Conservation (phyloP, 202 grass and related monocot species). For the Setaria viridis region DNA sequence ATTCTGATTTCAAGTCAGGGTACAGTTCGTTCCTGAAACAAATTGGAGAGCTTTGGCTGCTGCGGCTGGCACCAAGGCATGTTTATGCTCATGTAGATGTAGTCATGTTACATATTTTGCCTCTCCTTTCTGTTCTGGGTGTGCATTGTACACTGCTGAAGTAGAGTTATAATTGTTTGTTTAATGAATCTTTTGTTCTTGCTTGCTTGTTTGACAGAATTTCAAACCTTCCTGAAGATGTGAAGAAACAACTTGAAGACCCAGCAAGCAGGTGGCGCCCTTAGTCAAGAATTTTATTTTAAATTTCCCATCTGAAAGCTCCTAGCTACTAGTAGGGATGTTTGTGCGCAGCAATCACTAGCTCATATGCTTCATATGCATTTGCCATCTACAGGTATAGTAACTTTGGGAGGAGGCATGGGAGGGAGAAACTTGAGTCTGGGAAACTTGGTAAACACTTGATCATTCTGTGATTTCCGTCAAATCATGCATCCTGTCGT, state of each 20-base stretch:
- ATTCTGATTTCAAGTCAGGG: too few species aligned
- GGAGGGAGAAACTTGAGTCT: slow-evolving; percentile 84
- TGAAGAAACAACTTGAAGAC: slow-evolving; percentile 69
- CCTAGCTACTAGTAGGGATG: not conserved
- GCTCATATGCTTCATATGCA: not conserved
- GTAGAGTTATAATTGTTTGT: not conserved
- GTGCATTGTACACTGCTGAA: not conserved
- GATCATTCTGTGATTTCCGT: not conserved
- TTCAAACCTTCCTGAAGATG: slow-evolving; percentile 71
- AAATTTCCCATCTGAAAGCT: not conserved
- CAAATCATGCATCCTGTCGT: not conserved
- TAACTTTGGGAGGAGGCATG: slow-evolving; percentile 97
- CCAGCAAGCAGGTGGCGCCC: slow-evolving; percentile 73
- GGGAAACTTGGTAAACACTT: slow-evolving; percentile 74
- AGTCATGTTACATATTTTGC: not conserved
- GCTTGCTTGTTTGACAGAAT: slow-evolving; percentile 54
- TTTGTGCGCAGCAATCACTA: not conserved
- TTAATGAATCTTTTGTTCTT: not conserved
- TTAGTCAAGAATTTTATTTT: not conserved
- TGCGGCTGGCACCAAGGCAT: slow-evolving; percentile 72
- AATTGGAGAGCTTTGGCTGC: slow-evolving; percentile 15
- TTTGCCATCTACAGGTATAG: slow-evolving; percentile 56
- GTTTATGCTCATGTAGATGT: not conserved
- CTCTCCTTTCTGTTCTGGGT: not conserved
- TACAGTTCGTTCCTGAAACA: too few species aligned